Conservation (phyloP, 306 rosid species). For the Acacia crassicarpa region DNA sequence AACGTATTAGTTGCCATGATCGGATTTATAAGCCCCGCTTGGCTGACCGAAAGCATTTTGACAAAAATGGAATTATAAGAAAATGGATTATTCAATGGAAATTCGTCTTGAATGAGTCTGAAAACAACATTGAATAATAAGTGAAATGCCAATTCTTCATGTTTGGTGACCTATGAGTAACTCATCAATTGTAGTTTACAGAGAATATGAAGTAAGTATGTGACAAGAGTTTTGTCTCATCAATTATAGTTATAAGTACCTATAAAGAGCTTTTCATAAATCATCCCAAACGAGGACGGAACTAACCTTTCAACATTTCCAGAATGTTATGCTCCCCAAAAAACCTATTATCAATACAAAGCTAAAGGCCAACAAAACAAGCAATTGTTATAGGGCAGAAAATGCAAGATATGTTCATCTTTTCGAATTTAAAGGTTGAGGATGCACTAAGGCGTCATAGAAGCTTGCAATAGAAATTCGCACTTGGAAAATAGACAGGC, state of each 20-base stretch:
- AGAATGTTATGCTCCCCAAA: neutral
- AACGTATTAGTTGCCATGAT: neutral
- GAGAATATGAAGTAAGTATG: no score
- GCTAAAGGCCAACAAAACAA: neutral
- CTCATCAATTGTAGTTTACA: no score
- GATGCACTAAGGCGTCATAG: neutral
- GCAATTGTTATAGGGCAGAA: neutral
- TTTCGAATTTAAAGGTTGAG: neutral
- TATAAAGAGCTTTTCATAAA: no score
- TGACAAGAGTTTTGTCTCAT: no score
- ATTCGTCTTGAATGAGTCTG: neutral
- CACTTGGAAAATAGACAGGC: neutral
- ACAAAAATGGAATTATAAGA: no score
- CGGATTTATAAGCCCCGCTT: neutral
- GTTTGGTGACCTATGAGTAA: no score
- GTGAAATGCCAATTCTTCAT: neutral
- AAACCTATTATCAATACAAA: neutral
- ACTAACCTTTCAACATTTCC: neutral
- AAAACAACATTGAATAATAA: neutral
- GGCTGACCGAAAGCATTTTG: no score
- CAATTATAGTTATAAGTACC: no score
- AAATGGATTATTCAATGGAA: neutral
- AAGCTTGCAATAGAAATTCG: neutral
- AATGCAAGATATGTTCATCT: neutral
- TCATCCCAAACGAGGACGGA: no score